These are phyloP conservation scores for Tricholoma saponaceum DNA, from an alignment of 768 basidiomycete genomes.

Conservation along the genomic window DNA sequence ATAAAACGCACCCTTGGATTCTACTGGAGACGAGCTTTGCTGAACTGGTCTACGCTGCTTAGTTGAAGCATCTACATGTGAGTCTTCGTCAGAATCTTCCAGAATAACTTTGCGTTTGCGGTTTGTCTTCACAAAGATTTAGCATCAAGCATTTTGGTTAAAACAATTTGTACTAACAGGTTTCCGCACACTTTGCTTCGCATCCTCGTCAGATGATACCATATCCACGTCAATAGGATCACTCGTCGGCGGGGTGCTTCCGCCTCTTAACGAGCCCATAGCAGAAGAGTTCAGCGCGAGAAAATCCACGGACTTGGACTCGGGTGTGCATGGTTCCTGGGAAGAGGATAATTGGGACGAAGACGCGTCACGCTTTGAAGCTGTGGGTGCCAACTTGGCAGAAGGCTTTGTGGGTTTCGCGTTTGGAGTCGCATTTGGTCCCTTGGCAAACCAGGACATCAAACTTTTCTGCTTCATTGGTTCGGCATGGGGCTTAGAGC, in stretches of 20 bases:
- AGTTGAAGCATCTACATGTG: constrained; percentile 16
- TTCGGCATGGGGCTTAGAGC: constrained; percentile 36
- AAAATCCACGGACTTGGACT: constrained; percentile 27
- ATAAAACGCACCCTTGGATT: constrained; percentile 24
- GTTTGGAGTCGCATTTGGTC: constrained; percentile 18
- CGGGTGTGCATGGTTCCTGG: constrained; percentile 37
- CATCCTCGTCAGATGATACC: constrained; percentile 49
- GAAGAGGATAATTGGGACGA: constrained; percentile 24
- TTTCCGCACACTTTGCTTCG: constrained; percentile 21
- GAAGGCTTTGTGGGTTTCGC: constrained; percentile 17
- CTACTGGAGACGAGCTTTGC: constrained; percentile 36
- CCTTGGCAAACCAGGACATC: constrained; percentile 60
- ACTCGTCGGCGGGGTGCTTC: constrained; percentile 73
- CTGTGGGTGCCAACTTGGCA: constrained; percentile 6
- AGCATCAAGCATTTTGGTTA: not conserved
- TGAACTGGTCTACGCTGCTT: constrained; percentile 21
- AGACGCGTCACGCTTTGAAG: constrained; percentile 25
- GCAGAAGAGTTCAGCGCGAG: constrained; percentile 34
- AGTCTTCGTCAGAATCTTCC: constrained; percentile 72
- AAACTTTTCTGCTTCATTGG: constrained; percentile 69
- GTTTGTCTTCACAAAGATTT: constrained; percentile 24
- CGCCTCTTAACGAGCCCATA: constrained; percentile 42
- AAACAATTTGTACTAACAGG: constrained; percentile 4
- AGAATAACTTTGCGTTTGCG: constrained; percentile 67
- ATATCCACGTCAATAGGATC: constrained; percentile 77